These are phyloP conservation scores for Penicillium sp. DNA, from an alignment of 2,329 filamentous ascomycete species.

Conservation along the genomic window DNA sequence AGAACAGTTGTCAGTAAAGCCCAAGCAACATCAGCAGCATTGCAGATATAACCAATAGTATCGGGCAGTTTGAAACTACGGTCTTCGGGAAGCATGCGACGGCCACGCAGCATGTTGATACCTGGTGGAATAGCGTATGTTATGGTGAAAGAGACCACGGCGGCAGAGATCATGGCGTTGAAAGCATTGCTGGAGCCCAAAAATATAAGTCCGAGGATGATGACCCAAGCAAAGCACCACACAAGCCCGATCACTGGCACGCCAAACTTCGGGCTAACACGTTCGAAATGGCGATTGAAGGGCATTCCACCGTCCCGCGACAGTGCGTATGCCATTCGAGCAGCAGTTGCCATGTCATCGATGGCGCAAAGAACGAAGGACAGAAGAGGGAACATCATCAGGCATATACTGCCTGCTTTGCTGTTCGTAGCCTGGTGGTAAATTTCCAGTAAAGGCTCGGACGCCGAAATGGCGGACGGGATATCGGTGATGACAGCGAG, in stretches of 20 bases:
- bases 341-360: conserved; percentile 54
- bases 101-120: conserved; percentile 52
- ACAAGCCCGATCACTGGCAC: conserved; percentile 53
- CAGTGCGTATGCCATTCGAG: conserved; percentile 57
- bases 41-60: conserved; percentile 43
- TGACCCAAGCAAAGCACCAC: conserved; percentile 53
- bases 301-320: conserved; percentile 54
- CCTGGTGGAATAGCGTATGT: conserved; percentile 55
- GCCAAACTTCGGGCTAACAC: conserved; percentile 52
- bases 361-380: conserved; percentile 58
- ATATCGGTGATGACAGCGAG: conserved; percentile 47
- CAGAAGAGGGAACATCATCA: conserved; percentile 60
- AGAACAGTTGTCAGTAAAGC: conserved; percentile 58
- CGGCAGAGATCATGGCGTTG: conserved; percentile 57
- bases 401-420: conserved; percentile 38
- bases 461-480: background rate
- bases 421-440: background rate
- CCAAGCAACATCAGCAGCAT: conserved; percentile 58
- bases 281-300: conserved; percentile 48
- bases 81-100: conserved; percentile 54
- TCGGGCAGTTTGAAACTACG: conserved; percentile 51
- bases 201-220: conserved; percentile 54
- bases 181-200: conserved; percentile 58
- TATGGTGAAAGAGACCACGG: conserved; percentile 58
- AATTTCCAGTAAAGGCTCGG: background rate